A percentile compares a stretch with the other conserved stretches of the same genome.
Evolutionary conservation across 805 yeast genomes (phyloP).

Genomic region (Suhomyces faveliae): DNA sequence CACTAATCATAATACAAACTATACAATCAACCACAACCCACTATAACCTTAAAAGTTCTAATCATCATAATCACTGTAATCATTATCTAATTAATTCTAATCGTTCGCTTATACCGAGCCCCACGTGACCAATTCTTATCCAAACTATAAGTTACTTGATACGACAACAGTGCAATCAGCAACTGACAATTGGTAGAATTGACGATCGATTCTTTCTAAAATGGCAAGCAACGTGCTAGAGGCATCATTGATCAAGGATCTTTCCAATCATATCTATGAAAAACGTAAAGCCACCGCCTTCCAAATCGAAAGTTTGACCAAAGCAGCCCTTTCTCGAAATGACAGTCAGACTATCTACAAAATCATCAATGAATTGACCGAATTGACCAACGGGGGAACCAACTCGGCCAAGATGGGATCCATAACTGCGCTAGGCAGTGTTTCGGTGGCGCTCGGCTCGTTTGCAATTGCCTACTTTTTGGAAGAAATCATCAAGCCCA

Average conservation of each 20-base stretch:
- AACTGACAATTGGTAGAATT: no score
- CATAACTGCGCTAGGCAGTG: slow-evolving; percentile 91
- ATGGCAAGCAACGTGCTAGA: slow-evolving; percentile 27
- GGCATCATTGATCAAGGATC: slow-evolving; percentile 37
- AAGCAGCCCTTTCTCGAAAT: slow-evolving; percentile 59
- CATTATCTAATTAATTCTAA: no score
- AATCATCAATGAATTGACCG: slow-evolving; percentile 77
- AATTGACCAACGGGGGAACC: slow-evolving; percentile 68
- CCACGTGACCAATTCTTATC: no score
- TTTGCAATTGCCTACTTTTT: slow-evolving; percentile 79
- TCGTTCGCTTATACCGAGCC: no score
- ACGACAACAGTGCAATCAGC: no score
- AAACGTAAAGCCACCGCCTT: slow-evolving; percentile 49
- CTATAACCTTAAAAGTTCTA: no score
- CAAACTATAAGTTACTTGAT: no score
- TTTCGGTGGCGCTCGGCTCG: slow-evolving; percentile 86
- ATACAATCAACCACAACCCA: no score
- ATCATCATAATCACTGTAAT: no score
- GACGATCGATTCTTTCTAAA: no score
- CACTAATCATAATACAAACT: no score
- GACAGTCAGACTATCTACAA: slow-evolving; percentile 59
- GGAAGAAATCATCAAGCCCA: slow-evolving; percentile 87
- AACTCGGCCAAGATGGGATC: slow-evolving; percentile 86
- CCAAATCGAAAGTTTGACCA: slow-evolving; percentile 75
- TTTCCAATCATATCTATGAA: slow-evolving; percentile 46